Conservation (phyloP, 73 alveolate species). For the Paraurostyla sp. region DNA sequence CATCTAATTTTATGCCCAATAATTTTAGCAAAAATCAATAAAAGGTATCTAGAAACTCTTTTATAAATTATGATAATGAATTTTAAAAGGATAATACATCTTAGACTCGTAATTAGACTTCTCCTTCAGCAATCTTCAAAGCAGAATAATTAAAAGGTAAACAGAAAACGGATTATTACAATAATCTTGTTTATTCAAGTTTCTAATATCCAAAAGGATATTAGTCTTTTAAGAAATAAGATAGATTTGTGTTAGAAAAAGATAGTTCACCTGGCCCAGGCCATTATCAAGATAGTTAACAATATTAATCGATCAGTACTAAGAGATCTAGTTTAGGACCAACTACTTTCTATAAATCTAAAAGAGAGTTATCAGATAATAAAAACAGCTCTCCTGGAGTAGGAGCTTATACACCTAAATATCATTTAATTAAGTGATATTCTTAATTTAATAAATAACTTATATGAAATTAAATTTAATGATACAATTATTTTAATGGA, state of each 20-base stretch:
- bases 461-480: not conserved
- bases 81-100: not conserved
- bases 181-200: constrained; percentile 22
- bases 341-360: constrained; percentile 9
- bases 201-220: constrained; percentile 22
- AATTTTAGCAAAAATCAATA: no score
- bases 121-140: not conserved
- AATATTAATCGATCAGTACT: not conserved
- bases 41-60: no score
- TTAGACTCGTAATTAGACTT: not conserved
- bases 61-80: no score
- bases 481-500: not conserved
- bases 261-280: constrained; percentile 40
- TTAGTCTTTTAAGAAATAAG: not conserved
- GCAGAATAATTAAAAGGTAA: not conserved
- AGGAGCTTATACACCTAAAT: constrained; percentile 23
- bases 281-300: constrained; percentile 1
- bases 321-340: constrained; percentile 27
- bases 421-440: not conserved
- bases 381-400: constrained; percentile 29
- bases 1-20: no score
- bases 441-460: not conserved
- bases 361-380: not conserved
- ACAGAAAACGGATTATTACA: not conserved
- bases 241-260: not conserved